phyloP scores from a whole-genome alignment of 2,329 filamentous ascomycete genomes.

The Fusarium zealandicum region DNA sequence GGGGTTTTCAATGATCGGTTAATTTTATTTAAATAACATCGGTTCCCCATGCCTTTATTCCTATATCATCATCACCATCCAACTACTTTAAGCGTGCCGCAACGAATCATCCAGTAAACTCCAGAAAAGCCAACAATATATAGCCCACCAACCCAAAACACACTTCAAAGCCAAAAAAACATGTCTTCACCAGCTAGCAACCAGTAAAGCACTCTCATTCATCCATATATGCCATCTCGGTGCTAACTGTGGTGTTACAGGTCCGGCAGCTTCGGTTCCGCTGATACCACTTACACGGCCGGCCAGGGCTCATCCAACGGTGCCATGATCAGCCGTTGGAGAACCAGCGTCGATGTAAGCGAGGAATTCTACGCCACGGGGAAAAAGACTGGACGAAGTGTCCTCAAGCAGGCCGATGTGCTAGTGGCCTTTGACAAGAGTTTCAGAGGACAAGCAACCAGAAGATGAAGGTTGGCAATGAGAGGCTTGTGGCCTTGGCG shows the following conservation, averaged over 20 bases:
- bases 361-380: conserved; percentile 28
- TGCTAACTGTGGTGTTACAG: conserved; percentile 12
- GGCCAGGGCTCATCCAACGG: conserved; percentile 13
- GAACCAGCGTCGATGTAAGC: conserved; percentile 5
- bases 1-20: neutral
- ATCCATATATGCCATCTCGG: neutral
- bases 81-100: neutral
- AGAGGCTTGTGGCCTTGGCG: too few species aligned
- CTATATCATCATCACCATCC: conserved; percentile 1
- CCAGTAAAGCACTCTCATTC: conserved; percentile 8
- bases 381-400: conserved; percentile 19
- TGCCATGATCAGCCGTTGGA: conserved; percentile 21
- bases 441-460: neutral
- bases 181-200: conserved; percentile 22
- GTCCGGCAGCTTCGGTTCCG: conserved; percentile 5
- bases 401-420: conserved; percentile 5
- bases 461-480: too few species aligned
- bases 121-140: conserved; percentile 1
- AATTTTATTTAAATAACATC: neutral
- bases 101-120: neutral
- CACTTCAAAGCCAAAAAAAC: conserved; percentile 1
- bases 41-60: neutral
- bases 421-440: conserved; percentile 18
- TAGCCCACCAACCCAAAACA: neutral
- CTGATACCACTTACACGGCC: conserved; percentile 23